These are phyloP conservation scores for Prunus dulcis DNA, from an alignment of 306 rosid genomes.

Conservation along the genomic window DNA sequence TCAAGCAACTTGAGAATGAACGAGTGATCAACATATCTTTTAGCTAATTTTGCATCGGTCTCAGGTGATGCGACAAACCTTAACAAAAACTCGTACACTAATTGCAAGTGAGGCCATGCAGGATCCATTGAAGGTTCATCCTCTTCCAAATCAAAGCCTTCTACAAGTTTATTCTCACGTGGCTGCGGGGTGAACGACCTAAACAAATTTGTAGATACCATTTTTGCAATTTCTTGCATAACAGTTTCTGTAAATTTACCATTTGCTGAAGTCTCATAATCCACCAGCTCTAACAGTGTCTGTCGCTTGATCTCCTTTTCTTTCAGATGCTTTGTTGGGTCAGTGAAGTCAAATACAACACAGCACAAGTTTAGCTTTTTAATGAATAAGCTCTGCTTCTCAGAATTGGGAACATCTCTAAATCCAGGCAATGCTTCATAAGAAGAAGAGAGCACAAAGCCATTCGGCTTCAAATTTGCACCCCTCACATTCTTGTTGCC, in stretches of 20 bases:
- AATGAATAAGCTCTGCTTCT: slow-evolving; percentile 61
- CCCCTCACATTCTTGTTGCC: slow-evolving; percentile 36
- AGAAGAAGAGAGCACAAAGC: slow-evolving; percentile 38
- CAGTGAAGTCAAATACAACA: slow-evolving; percentile 69
- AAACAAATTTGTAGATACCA: slow-evolving; percentile 68
- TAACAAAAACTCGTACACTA: slow-evolving; percentile 71
- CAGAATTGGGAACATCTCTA: slow-evolving; percentile 64
- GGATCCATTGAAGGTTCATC: slow-evolving; percentile 85
- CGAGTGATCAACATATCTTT: slow-evolving; percentile 61
- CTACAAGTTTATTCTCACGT: slow-evolving; percentile 54
- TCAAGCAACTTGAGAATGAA: slow-evolving; percentile 66
- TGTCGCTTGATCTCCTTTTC: slow-evolving; percentile 75
- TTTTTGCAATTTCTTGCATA: slow-evolving; percentile 63
- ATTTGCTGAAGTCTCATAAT: slow-evolving; percentile 58
- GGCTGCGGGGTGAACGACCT: slow-evolving; percentile 70
- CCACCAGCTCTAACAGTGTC: slow-evolving; percentile 69
- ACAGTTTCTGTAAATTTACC: slow-evolving; percentile 55
- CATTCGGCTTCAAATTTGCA: slow-evolving; percentile 46
- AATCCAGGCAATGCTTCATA: slow-evolving; percentile 68
- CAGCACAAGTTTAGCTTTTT: slow-evolving; percentile 62
- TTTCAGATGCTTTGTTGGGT: slow-evolving; percentile 59
- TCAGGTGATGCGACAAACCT: slow-evolving; percentile 73
- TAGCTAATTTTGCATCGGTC: slow-evolving; percentile 71
- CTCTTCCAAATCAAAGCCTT: slow-evolving; percentile 77
- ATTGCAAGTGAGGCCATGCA: slow-evolving; percentile 82